Conservation (phyloP, 306 rosid species). For the Trichosanthes cucumerina region DNA sequence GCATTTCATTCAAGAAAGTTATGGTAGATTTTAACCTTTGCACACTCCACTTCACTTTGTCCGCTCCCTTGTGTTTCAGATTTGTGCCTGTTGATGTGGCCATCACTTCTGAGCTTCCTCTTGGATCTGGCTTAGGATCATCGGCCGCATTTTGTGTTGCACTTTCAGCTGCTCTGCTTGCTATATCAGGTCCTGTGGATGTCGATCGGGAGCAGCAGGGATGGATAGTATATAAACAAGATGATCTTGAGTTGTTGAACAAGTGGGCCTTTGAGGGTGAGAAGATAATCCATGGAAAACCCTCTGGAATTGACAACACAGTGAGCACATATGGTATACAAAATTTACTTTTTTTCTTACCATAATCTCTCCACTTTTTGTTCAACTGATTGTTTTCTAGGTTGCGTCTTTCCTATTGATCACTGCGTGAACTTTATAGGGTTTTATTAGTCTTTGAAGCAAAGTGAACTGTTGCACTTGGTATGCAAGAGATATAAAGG, state of each 20-base stretch:
- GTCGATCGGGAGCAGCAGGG: slow-evolving; percentile 46
- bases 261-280: slow-evolving; percentile 99
- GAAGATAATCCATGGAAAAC: slow-evolving; percentile 88
- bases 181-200: slow-evolving; percentile 45
- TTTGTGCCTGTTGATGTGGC: slow-evolving; percentile 77
- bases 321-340: slow-evolving; percentile 80
- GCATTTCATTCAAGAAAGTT: neutral
- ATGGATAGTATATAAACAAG: slow-evolving; percentile 51
- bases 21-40: neutral
- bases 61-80: slow-evolving; percentile 27
- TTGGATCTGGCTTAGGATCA: slow-evolving; percentile 92
- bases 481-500: neutral
- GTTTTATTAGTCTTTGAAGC: neutral
- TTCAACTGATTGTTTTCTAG: neutral
- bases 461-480: neutral
- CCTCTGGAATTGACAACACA: slow-evolving; percentile 95
- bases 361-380: neutral
- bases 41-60: slow-evolving; percentile 4
- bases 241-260: slow-evolving; percentile 62
- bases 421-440: neutral
- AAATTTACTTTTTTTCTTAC: neutral
- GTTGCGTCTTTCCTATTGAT: neutral
- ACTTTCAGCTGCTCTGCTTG: slow-evolving; percentile 60
- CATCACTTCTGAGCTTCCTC: slow-evolving; percentile 75
- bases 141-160: slow-evolving; percentile 83